Conservation (phyloP, 306 rosid genomes). For the Sindora glabra region DNA sequence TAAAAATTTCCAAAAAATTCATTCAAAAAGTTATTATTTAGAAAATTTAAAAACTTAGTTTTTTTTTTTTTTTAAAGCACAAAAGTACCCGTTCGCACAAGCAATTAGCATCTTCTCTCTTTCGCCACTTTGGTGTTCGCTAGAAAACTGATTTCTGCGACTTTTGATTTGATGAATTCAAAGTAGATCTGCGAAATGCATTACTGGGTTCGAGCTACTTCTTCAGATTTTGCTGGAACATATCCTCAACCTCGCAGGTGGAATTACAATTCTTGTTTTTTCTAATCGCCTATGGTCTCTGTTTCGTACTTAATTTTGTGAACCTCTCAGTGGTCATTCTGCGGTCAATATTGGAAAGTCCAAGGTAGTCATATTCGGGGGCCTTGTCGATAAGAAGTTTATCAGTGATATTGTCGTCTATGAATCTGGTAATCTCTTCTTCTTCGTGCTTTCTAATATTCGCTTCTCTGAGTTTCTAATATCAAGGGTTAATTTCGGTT, state of each 20-base stretch:
- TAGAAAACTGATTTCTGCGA: neutral
- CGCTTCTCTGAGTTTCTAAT: neutral
- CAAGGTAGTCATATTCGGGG: constrained; percentile 88
- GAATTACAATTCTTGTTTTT: neutral
- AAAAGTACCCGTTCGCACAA: too few species aligned
- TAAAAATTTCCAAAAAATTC: too few species aligned
- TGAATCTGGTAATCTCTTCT: constrained; percentile 47
- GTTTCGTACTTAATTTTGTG: neutral
- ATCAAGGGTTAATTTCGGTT: neutral
- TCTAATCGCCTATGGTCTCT: neutral
- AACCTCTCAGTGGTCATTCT: constrained; percentile 65
- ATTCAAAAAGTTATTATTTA: too few species aligned
- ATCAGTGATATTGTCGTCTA: constrained; percentile 66
- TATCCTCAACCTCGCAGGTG: constrained; percentile 82
- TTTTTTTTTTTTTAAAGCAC: too few species aligned
- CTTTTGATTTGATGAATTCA: neutral
- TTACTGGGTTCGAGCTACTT: constrained; percentile 79
- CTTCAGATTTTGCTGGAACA: constrained; percentile 72
- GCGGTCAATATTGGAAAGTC: constrained; percentile 80
- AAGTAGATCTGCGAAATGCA: constrained; percentile 39
- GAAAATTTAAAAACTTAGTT: too few species aligned
- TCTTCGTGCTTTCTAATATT: neutral
- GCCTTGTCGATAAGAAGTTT: constrained; percentile 81
- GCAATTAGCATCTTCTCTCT: too few species aligned
- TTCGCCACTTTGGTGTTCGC: neutral